Base-by-base conservation (phyloP, 1,139 yeast species). In the Geotrichum citri-aurantii region DNA sequence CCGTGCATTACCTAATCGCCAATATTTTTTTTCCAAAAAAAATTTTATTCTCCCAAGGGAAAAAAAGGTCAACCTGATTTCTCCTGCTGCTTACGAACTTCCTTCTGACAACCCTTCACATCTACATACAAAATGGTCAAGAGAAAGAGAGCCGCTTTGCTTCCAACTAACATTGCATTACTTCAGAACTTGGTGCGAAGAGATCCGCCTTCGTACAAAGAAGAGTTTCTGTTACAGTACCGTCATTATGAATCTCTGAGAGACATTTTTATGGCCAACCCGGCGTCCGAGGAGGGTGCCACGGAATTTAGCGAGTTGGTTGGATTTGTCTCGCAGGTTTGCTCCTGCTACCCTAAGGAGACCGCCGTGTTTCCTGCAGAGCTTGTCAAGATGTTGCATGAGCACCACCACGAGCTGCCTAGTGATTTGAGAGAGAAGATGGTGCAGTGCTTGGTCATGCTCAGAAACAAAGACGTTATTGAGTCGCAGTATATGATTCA, bases 281-380 rank as follows among this genome's bases (percentile, higher is more conserved):
- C 80, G 0, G 64, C 67, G 33, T 67, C 69, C 1, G 79, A 82
- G 2, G 83, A 84, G 54, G 85, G 86, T 54, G 83, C 85, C 64
- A 79, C 79, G 14, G 95, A 90, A 66, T 89, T 93, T 71, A 82
- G 82, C 19, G 98, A 91, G 65, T 77, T 92, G 61, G 84, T 93
- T 55, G 96, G 97, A 0, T 92, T 93, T 69, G 86, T 95, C 54
- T 81, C 96, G 12, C 97, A 96, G 52, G 97, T 93, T 56, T 89
- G 96, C 69, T 76, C 82, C 19, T 91, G 96, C 67, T 93, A 85
- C 70, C 97, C 97, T 5, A 84, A 86, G 64, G 97, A 92, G 66
- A 93, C 99, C 0, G 83, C 82, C 1, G 80, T 78, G 52, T 93
- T 89, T 69, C 98, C 99, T 0, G 79, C 81, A 29, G 98, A 93